Base-by-base conservation (phyloP, 2,329 filamentous ascomycete genomes). In the Chaetoscypha palmicola region DNA sequence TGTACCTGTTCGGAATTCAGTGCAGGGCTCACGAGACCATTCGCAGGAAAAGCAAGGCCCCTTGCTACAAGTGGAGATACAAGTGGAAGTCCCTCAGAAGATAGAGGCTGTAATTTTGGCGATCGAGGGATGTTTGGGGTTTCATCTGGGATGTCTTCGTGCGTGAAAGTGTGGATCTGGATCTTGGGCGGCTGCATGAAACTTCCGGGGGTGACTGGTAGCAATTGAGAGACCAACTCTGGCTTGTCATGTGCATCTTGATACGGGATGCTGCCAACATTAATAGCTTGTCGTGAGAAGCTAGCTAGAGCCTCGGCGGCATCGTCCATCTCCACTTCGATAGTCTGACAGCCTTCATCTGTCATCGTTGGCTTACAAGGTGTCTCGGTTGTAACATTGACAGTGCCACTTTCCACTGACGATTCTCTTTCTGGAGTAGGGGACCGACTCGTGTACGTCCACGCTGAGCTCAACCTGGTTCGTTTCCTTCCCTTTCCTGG, bases 391-490 rank as follows among this genome's bases (percentile, higher is more conserved):
- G 49, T 26, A 12, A 39, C 45, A 17, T 43, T 40, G 4, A 33
- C 11, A 19, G 38, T 22, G 30, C 48, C 31, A 21, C 38, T 41
- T 42, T 50, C 46, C 9, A 37, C 46, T 16, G 46, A 41, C 24
- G 46, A 50, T 26, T 57, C 56, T 8, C 32, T 34, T 44, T 83
- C 76, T 2, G 86, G 85, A 41, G 81, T 90, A 5, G 79, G 80
- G 1, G 85, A 83, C 44, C 78, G 74, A 57, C 82, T 84, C 17
- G 73, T 72, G 56, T 90, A 84, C 50, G 76, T 81, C 91, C 91
- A 96, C 21, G 40, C 77, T 70, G 48, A 81, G 70, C 46, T 81
- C 77, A 62, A 84, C 34, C 80, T 79, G 5, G 82, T 79, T 43
- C 77, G 75, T 64, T 90, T 94, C 48, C 77, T 80, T 21, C 77